Percentiles rank a stretch among this genome's conserved stretches.
phyloP scores from a whole-genome alignment of 306 rosid species.

The Styphnolobium japonicum region DNA sequence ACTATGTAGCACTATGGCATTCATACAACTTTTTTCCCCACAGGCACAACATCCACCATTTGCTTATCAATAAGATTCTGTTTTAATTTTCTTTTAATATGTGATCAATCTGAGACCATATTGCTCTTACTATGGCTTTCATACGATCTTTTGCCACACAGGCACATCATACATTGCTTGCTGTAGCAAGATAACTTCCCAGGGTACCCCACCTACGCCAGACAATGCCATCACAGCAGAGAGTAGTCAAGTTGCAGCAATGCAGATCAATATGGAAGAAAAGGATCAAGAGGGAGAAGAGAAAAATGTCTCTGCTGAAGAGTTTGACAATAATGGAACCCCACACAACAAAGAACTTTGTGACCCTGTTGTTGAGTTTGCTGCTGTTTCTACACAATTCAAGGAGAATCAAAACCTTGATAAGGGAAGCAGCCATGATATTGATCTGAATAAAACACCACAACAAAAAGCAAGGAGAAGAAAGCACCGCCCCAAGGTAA shows the following conservation, averaged over 20 bases:
- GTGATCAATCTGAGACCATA: background rate
- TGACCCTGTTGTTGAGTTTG: conserved; percentile 24
- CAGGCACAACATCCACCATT: background rate
- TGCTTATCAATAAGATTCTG: background rate
- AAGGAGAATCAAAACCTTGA: conserved; percentile 41
- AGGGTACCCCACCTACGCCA: conserved; percentile 42
- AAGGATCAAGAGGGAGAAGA: conserved; percentile 24
- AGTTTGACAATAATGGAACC: conserved; percentile 25
- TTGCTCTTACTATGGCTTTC: conserved; percentile 9
- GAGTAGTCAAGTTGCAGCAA: conserved; percentile 9
- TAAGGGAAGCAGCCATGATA: conserved; percentile 25
- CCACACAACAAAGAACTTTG: conserved; percentile 30
- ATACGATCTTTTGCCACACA: conserved; percentile 27
- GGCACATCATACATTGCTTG: conserved; percentile 28
- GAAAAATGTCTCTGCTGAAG: conserved; percentile 20
- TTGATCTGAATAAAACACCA: conserved; percentile 44
- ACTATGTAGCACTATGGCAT: background rate
- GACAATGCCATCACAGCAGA: conserved; percentile 34
- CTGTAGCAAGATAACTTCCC: conserved; percentile 27
- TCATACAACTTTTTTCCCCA: conserved; percentile 4
- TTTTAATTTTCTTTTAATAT: background rate
- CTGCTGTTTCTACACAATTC: conserved; percentile 33
- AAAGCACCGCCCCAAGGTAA: conserved; percentile 86
- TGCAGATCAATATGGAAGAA: conserved; percentile 27
- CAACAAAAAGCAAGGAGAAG: conserved; percentile 54